phyloP scores from a whole-genome alignment of 306 rosid genomes.

The Dryas drummondii region DNA sequence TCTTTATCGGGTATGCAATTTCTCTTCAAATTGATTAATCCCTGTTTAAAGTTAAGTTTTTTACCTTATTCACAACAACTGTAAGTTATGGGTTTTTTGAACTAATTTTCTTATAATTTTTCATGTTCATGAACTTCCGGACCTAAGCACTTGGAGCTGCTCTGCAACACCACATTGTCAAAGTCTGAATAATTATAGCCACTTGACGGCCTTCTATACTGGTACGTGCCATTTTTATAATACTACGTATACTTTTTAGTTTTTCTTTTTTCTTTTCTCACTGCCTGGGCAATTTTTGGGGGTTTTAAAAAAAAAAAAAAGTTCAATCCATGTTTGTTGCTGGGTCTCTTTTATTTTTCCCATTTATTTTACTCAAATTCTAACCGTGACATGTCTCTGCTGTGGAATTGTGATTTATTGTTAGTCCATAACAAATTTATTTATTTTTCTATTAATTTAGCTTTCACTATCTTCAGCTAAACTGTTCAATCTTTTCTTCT shows the following conservation, averaged over 20 bases:
- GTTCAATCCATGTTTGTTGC: background rate
- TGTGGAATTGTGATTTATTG: conserved; percentile 1
- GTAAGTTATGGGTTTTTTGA: background rate
- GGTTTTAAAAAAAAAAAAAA: background rate
- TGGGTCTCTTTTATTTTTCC: background rate
- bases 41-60: background rate
- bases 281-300: background rate
- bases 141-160: background rate
- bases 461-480: conserved; percentile 9
- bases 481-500: background rate
- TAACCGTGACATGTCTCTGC: background rate
- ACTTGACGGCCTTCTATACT: background rate
- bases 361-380: background rate
- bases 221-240: background rate
- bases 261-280: background rate
- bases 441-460: background rate
- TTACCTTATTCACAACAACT: background rate
- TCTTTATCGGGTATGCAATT: conserved; percentile 11
- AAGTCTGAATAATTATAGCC: conserved; percentile 4
- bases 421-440: background rate
- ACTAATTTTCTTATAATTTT: background rate
- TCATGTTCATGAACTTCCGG: conserved; percentile 3
- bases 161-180: conserved; percentile 4
- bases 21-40: background rate
- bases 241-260: background rate